Base-by-base conservation (phyloP, 1,284 basidiomycete species). In the Irpex sp. region DNA sequence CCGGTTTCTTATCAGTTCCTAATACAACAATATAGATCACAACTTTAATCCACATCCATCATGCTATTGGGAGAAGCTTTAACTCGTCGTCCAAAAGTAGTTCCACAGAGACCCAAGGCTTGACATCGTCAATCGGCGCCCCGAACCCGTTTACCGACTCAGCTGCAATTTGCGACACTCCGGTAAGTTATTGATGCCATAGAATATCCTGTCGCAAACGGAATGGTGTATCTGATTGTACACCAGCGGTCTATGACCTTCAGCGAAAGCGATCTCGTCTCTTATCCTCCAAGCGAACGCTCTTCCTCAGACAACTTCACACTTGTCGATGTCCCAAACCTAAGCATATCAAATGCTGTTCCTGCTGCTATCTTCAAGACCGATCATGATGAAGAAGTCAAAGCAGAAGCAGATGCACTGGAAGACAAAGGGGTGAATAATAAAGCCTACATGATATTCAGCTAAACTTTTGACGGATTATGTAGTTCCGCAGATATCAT, bases 401-500 rank as follows among this genome's bases (percentile, higher is more conserved):
- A 60, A 63, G 37, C 71, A 50, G 11, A 26, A 17, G 71, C 46
- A 66, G 71, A 31, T 33, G 11, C 26, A 4, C 55, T 60, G 5
- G 71, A 75, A 49, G 68, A 78, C 60, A 76, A 76, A 57, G 79
- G 79, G 51, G 79, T 81, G 73, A 36, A 58, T 57, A 26, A 26
- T 26, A 26, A 26, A 26, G 26, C 26, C 26, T 26, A 26, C 26
- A 26, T 26, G 26, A 26, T 26, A 26, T 26, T 26, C 26, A 26
- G 26, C 6, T 21, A 31, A n/a, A 7, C 8, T 53, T 31, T 7
- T 57, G 19, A 43, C 19, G 13, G 7, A 2, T 26, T 8, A 4
- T 43, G 8, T 59, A 85, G 82, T 84, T 83, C 62, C 77, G 73
- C 50, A 75, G 79, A 58, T 84, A 82, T 65, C 82, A 84, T 64